phyloP scores from a whole-genome alignment of 2,329 filamentous ascomycete species.

The Colletotrichum simmondsii region DNA sequence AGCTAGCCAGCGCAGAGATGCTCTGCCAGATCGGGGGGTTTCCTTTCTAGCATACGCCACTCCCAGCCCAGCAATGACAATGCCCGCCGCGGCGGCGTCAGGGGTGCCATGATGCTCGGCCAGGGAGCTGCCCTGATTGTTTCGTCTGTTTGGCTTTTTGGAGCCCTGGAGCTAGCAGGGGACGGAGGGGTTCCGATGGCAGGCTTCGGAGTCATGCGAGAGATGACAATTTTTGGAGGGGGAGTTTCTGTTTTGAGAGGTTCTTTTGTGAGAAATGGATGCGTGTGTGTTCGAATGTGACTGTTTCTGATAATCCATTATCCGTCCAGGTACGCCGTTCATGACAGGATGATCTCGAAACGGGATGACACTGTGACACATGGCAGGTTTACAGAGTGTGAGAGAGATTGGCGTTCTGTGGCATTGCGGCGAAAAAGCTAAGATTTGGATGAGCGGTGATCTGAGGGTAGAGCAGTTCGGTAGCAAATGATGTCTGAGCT shows the following conservation, averaged over 20 bases:
- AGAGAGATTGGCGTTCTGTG: background rate
- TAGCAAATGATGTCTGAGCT: background rate
- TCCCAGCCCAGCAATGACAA: background rate
- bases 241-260: background rate
- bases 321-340: background rate
- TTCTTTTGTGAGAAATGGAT: background rate
- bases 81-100: background rate
- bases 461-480: background rate
- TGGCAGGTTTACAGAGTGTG: background rate
- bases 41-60: conserved; percentile 15
- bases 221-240: background rate
- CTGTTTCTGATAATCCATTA: background rate
- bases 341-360: background rate
- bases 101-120: background rate
- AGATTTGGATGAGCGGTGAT: background rate
- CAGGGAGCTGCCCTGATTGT: conserved; percentile 24
- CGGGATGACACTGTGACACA: conserved; percentile 11
- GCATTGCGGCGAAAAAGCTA: background rate
- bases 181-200: background rate
- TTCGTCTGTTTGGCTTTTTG: background rate
- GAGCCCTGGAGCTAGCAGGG: conserved; percentile 20
- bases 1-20: background rate
- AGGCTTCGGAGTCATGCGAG: conserved; percentile 7
- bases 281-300: background rate
- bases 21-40: conserved; percentile 22